Evolutionary conservation across 306 rosid genomes (phyloP).

Genomic region (Canavalia ensiformis): DNA sequence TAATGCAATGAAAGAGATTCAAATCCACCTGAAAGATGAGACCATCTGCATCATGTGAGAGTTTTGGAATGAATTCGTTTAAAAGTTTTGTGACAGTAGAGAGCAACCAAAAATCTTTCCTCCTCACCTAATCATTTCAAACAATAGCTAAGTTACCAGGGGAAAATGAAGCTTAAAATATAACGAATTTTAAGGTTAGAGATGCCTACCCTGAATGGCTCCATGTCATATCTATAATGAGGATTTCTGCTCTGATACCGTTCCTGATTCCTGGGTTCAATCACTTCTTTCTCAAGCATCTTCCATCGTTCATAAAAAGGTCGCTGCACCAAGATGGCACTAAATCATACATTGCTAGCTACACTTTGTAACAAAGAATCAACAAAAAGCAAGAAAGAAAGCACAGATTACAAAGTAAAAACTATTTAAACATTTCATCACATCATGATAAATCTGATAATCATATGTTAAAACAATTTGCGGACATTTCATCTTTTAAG

Average conservation of each 20-base stretch:
- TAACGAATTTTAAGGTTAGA: conserved; percentile 36
- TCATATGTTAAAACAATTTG: neutral
- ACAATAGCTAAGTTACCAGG: conserved; percentile 39
- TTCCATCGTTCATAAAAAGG: conserved; percentile 97
- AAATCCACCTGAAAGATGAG: conserved; percentile 89
- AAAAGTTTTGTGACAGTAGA: conserved; percentile 86
- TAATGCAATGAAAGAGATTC: conserved; percentile 32
- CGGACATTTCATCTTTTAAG: too few relatives aligned
- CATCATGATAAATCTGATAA: neutral
- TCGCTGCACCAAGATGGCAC: conserved; percentile 70
- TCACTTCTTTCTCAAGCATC: conserved; percentile 98
- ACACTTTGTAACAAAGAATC: conserved; percentile 28
- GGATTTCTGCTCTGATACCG: conserved; percentile 75
- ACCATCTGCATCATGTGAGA: conserved; percentile 97
- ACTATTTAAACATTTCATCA: conserved; percentile 10
- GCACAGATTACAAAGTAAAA: conserved; percentile 26
- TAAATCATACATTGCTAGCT: conserved; percentile 36
- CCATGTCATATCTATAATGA: conserved; percentile 88
- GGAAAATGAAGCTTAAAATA: conserved; percentile 29
- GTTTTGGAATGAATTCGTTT: conserved; percentile 88
- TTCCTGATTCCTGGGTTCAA: conserved; percentile 93
- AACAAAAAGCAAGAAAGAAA: neutral
- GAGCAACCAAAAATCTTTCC: conserved; percentile 97
- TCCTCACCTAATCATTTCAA: conserved; percentile 78
- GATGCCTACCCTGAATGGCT: conserved; percentile 88